Evolutionary conservation across 257 asterid genomes (phyloP).

Genomic region (Knoxia roxburghii): DNA sequence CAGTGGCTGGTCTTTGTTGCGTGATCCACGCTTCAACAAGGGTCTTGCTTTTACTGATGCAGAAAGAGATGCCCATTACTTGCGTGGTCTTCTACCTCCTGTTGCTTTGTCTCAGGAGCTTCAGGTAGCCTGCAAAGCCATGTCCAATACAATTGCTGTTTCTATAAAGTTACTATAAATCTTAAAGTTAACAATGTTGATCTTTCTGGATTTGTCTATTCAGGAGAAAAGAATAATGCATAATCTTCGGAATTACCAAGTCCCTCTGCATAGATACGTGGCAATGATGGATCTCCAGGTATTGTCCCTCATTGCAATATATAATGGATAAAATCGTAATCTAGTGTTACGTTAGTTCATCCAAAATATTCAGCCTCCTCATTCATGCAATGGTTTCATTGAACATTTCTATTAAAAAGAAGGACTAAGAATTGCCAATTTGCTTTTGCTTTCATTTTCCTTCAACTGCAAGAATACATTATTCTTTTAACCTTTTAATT

Average conservation of each 20-base stretch:
- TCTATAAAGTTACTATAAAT: background rate
- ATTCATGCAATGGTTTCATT: background rate
- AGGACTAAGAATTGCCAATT: background rate
- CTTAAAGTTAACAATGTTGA: background rate
- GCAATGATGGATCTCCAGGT: constrained; percentile 99
- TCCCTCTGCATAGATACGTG: constrained; percentile 81
- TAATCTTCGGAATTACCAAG: constrained; percentile 61
- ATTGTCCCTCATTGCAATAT: constrained; percentile 4
- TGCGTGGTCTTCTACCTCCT: constrained; percentile 90
- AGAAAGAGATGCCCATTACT: constrained; percentile 88
- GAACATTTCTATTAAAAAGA: background rate
- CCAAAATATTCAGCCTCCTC: background rate
- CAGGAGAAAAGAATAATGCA: constrained; percentile 75
- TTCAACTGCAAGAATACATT: background rate
- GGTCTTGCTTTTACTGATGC: constrained; percentile 77
- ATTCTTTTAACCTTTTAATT: background rate
- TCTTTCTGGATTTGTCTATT: constrained; percentile 2
- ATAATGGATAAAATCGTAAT: background rate
- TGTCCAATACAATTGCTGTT: background rate
- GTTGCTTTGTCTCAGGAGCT: constrained; percentile 62
- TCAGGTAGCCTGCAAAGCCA: constrained; percentile 49
- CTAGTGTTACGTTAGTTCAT: background rate
- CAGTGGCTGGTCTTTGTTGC: constrained; percentile 77
- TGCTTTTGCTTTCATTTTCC: background rate
- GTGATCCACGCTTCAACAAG: constrained; percentile 88